phyloP scores from a whole-genome alignment of 1,284 basidiomycete genomes.

The Exobasidium cylindrosporum region DNA sequence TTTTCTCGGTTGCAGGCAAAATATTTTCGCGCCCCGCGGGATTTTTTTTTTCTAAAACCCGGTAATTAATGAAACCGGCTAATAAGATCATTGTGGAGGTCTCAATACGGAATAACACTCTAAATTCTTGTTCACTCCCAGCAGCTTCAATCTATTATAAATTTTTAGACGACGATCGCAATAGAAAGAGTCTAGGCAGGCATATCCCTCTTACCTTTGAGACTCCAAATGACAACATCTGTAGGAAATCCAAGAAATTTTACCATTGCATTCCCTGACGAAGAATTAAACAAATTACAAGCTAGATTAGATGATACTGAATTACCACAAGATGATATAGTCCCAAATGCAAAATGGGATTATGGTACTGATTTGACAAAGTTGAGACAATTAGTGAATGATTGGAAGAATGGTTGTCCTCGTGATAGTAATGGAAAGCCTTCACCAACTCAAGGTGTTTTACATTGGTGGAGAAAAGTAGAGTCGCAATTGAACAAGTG shows the following conservation, averaged over 20 bases:
- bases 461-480: conserved; percentile 31
- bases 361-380: conserved; percentile 36
- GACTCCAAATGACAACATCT: no score
- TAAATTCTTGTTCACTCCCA: no score
- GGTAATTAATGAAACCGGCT: no score
- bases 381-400: conserved; percentile 25
- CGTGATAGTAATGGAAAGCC: conserved; percentile 19
- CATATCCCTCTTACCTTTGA: no score
- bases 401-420: conserved; percentile 29
- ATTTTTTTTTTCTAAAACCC: no score
- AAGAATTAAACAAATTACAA: conserved; percentile 31
- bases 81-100: no score
- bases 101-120: no score
- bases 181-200: no score
- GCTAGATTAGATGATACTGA: conserved; percentile 33
- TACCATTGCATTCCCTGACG: conserved; percentile 23
- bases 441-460: conserved; percentile 23
- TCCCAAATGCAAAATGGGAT: conserved; percentile 22
- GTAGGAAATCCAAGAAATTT: conserved; percentile 12
- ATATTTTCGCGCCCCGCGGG: no score
- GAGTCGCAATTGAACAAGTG: conserved; percentile 25
- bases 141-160: no score
- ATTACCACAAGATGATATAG: conserved; percentile 15
- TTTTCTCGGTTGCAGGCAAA: no score
- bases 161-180: no score